Evolutionary conservation across 2,329 filamentous ascomycete species (phyloP), one percentile per base, ranked within the genome.

Genomic region (Claviceps sp.): DNA sequence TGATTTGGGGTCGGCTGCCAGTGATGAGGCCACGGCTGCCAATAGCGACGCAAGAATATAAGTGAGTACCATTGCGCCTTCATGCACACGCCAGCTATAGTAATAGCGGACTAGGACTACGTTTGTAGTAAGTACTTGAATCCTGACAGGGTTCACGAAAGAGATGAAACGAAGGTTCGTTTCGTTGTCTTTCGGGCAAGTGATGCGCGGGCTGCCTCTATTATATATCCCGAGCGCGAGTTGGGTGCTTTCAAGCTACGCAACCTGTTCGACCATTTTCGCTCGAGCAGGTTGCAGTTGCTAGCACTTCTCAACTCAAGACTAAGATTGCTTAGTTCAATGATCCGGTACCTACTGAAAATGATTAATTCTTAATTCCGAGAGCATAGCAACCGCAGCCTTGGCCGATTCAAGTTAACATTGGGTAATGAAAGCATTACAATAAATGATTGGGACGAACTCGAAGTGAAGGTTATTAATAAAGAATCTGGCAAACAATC

Each of bases 341-440:
- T 23, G 77, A 78, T 7, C 3, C 4, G 22, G 22, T 23, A 23
- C 22, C 22, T 23, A 23, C 5, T 23, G 2, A 20, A 2, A 20
- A 20, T 23, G 1, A 3, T 23, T 4, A 23, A 23, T 4, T 23
- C 20, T 20, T 20, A 20, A 20, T 23, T 23, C 22, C 22, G 22
- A 23, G 22, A 23, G 22, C 5, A 3, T 23, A 5, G 22, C 22
- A 23, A 5, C 22, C 3, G 5, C 22, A 23, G 22, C 22, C 5
- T 23, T 23, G 22, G 22, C 22, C 22, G 5, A 23, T 23, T 3
- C 4, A 5, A 23, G 22, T 23, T 23, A 4, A 23, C 22, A 5
- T 23, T 23, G 22, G 22, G 22, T 23, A 23, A 23, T 23, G 22
- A 4, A 23, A 23, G 1, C 3, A 23, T 23, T 23, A 5, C 22